Evolutionary conservation across 2,329 filamentous ascomycete species (phyloP).

Genomic region (Chaetoscypha palmicola): DNA sequence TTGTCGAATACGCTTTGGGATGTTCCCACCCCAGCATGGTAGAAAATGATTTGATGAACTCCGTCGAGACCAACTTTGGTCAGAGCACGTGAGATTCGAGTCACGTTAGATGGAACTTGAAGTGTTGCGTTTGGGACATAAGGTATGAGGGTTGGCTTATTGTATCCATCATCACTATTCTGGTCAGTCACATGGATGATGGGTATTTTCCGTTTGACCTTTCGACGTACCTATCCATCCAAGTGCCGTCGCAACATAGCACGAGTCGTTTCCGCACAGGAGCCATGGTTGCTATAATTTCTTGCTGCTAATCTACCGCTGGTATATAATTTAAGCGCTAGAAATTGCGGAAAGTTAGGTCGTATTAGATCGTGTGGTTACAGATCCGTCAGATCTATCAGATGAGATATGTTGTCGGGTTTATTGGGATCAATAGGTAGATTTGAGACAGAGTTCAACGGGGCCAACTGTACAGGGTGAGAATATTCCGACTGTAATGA

Average conservation of each 20-base stretch:
- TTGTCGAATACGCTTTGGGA: conserved; percentile 43
- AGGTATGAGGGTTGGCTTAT: conserved; percentile 33
- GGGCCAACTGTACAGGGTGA: background rate
- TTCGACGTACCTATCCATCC: conserved; percentile 25
- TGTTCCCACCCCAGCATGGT: conserved; percentile 54
- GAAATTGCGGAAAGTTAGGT: background rate
- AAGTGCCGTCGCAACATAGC: conserved; percentile 30
- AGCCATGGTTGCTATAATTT: background rate
- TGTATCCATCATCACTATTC: conserved; percentile 28
- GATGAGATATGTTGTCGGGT: background rate
- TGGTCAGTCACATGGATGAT: too few species aligned
- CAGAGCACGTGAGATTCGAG: conserved; percentile 51
- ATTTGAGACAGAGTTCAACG: background rate
- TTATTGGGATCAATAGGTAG: background rate
- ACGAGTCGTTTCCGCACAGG: conserved; percentile 23
- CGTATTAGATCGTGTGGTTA: background rate
- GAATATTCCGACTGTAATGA: background rate
- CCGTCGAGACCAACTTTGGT: conserved; percentile 43
- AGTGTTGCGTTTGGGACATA: conserved; percentile 55
- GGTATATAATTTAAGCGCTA: too few species aligned
- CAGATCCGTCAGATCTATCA: background rate
- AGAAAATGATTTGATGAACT: conserved; percentile 51
- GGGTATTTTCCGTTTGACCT: background rate
- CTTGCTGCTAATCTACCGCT: too few species aligned
- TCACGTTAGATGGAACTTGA: conserved; percentile 53